Evolutionary conservation across 306 rosid genomes (phyloP), one percentile per base, ranked within the genome.

Genomic region (Lagenaria siceraria): DNA sequence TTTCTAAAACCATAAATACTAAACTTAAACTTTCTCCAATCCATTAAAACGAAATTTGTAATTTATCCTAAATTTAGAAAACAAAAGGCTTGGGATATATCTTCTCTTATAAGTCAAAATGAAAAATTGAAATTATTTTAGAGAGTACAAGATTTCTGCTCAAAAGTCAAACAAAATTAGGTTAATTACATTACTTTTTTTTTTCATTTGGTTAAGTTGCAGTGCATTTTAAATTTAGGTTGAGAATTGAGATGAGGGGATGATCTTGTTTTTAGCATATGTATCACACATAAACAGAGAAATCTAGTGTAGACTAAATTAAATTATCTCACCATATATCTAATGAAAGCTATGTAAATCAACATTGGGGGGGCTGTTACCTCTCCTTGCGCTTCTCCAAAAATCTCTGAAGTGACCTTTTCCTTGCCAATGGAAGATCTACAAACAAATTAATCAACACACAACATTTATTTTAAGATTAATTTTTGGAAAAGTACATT

Each of bases 321-420:
- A 60, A 60, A 24, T 59, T 58, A 15, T 59, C 6, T 9, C 42
- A 6, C 9, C 9, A 38, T 7, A 38, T 38, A 38, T 38, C 1
- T 38, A 4, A 38, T 38, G 6, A 7, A 1, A 38, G 0, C 19
- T 6, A 33, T 18, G 4, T 49, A 49, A 51, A 51, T 25, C 19
- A 27, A 60, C 4, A 60, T 13, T 55, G n/a, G 8, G 38, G 18
- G 38, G 18, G 12, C 17, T 60, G 42, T 80, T 82, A 87, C 90
- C 90, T 87, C 80, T 84, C 88, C 69, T 73, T 84, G 58, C 90
- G 90, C 73, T 82, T 87, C 83, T 82, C 90, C 42, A 87, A 62
- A 29, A 87, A 87, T 72, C 88, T 87, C 51, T 82, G 83, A 46
- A 87, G 79, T 11, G 90, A 87, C 53, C 81, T 84, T 3, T 31